These are phyloP conservation scores for Myochromella boudieri DNA, from an alignment of 768 basidiomycete species.

Conservation along the genomic window DNA sequence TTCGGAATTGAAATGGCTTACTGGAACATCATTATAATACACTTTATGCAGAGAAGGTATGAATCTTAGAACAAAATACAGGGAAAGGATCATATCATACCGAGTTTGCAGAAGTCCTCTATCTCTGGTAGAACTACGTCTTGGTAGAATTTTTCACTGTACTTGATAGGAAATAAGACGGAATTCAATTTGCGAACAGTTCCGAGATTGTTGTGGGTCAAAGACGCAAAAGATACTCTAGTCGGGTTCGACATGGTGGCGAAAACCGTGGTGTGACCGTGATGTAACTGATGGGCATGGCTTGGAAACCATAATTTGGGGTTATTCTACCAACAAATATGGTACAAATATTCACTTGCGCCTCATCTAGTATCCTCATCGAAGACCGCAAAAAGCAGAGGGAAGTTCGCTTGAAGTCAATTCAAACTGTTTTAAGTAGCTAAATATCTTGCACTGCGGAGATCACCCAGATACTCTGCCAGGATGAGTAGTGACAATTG, in stretches of 20 bases:
- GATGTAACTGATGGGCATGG: neutral
- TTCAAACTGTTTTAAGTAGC: too few species aligned
- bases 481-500: too few species aligned
- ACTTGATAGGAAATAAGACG: slow-evolving; percentile 87
- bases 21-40: slow-evolving; percentile 90
- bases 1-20: slow-evolving; percentile 11
- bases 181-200: slow-evolving; percentile 68
- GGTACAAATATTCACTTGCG: too few species aligned
- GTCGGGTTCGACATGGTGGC: slow-evolving; percentile 20
- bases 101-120: slow-evolving; percentile 86
- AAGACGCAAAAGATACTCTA: slow-evolving; percentile 63
- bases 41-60: slow-evolving; percentile 44
- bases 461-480: too few species aligned
- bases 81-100: slow-evolving; percentile 43
- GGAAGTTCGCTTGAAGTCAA: too few species aligned
- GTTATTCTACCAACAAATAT: too few species aligned
- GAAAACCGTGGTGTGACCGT: slow-evolving; percentile 7
- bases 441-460: too few species aligned
- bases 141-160: slow-evolving; percentile 85
- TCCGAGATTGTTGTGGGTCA: slow-evolving; percentile 83
- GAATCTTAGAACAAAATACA: neutral
- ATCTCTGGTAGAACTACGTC: slow-evolving; percentile 75
- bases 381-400: too few species aligned
- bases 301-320: too few species aligned
- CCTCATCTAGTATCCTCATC: too few species aligned